These are phyloP conservation scores for Fusarium foetens DNA, from an alignment of 2,329 filamentous ascomycete species.

Conservation along the genomic window DNA sequence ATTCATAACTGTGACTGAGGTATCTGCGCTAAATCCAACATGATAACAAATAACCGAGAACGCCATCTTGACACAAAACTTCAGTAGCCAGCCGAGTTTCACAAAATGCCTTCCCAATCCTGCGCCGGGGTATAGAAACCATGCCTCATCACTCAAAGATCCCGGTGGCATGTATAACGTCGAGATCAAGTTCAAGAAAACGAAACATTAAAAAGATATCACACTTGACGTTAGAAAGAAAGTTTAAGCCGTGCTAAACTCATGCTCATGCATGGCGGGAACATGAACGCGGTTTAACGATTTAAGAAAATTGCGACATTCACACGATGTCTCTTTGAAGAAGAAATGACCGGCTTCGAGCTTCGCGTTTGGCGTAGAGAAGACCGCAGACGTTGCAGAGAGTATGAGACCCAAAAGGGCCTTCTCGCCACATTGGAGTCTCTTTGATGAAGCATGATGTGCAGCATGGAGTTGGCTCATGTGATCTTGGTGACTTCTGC, in stretches of 20 bases:
- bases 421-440: conserved; percentile 19
- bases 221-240: not conserved
- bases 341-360: not conserved
- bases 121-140: conserved; percentile 29
- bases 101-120: conserved; percentile 14
- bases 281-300: too few relatives aligned
- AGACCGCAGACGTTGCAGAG: conserved; percentile 22
- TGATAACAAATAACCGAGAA: conserved; percentile 7
- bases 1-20: conserved; percentile 12
- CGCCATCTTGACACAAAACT: conserved; percentile 17
- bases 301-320: not conserved
- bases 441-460: conserved; percentile 24
- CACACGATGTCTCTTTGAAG: not conserved
- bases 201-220: not conserved
- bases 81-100: conserved; percentile 10
- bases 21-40: conserved; percentile 18
- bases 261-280: not conserved
- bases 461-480: conserved; percentile 3
- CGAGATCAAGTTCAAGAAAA: not conserved
- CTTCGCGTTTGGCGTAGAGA: conserved; percentile 11
- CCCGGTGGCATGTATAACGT: not conserved
- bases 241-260: not conserved
- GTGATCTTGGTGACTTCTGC: conserved; percentile 1
- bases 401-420: conserved; percentile 18
- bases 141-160: conserved; percentile 15